These are phyloP conservation scores for Lentinula edodes DNA, from an alignment of 768 basidiomycete genomes.

Conservation along the genomic window DNA sequence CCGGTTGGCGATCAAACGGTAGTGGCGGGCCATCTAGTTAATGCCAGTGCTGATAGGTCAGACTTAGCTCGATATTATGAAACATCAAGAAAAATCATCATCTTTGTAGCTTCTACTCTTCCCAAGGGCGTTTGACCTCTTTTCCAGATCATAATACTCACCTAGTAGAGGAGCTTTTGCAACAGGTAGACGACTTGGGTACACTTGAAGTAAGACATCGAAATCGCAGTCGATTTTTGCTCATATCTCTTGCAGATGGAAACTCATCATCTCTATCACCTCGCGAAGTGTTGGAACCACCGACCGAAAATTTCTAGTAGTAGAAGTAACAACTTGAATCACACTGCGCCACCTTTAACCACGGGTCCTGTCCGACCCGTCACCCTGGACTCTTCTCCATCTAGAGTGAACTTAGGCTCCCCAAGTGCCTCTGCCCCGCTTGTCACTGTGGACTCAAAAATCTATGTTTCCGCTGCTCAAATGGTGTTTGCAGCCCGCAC, in stretches of 20 bases:
- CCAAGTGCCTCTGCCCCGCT: constrained; percentile 10
- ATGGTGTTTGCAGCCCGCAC: constrained; percentile 78
- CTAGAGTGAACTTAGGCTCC: constrained; percentile 4
- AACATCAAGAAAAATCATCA: background rate
- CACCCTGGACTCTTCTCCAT: constrained; percentile 20
- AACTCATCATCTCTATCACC: constrained; percentile 76
- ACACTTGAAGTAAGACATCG: constrained; percentile 60
- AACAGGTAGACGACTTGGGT: constrained; percentile 44
- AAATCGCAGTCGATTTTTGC: background rate
- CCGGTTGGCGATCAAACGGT: constrained; percentile 28
- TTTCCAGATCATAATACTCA: constrained; percentile 69
- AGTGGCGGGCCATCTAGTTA: constrained; percentile 45
- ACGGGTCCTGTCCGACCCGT: constrained; percentile 37
- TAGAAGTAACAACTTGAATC: constrained; percentile 12
- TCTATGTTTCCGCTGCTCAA: constrained; percentile 74
- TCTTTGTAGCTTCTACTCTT: constrained; percentile 71
- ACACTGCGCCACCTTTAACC: constrained; percentile 35
- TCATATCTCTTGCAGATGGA: constrained; percentile 57
- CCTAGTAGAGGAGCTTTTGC: constrained; percentile 53
- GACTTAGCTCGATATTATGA: constrained; percentile 3
- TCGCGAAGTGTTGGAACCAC: constrained; percentile 63
- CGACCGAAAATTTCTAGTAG: constrained; percentile 17
- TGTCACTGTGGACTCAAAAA: constrained; percentile 29
- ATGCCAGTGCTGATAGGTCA: constrained; percentile 82
- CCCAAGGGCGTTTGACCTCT: constrained; percentile 77